Evolutionary conservation across 108 stramenopile genomes (phyloP).

Genomic region (Skeletonema grethae): DNA sequence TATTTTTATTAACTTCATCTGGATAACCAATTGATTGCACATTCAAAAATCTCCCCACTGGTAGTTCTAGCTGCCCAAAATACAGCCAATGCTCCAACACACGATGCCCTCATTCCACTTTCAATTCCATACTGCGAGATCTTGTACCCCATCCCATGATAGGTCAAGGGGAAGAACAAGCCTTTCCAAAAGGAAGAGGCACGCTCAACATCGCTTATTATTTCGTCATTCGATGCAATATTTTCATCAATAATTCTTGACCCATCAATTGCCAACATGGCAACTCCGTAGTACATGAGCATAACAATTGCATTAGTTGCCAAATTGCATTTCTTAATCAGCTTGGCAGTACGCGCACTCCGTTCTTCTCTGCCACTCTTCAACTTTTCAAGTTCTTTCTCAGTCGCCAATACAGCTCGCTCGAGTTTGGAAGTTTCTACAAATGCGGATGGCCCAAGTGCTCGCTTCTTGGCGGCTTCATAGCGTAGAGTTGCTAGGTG

Average conservation of each 20-base stretch:
- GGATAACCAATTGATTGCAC: constrained; percentile 24
- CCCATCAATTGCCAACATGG: constrained; percentile 66
- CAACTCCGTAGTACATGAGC: constrained; percentile 68
- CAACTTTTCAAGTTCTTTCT: constrained; percentile 57
- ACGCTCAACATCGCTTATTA: constrained; percentile 28
- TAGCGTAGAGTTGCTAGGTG: constrained; percentile 53
- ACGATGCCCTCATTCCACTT: constrained; percentile 41
- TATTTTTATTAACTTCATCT: background rate
- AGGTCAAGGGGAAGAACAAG: constrained; percentile 71
- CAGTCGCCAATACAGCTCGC: constrained; percentile 65
- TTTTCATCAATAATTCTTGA: constrained; percentile 30
- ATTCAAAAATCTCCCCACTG: constrained; percentile 63
- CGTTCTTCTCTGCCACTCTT: constrained; percentile 38
- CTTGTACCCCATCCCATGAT: constrained; percentile 66
- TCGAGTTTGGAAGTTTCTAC: constrained; percentile 85
- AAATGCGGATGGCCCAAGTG: constrained; percentile 74
- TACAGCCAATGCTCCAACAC: constrained; percentile 72
- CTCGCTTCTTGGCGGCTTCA: constrained; percentile 59
- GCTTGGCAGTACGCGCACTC: constrained; percentile 41
- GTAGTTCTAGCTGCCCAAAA: constrained; percentile 76
- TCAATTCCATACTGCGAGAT: constrained; percentile 66
- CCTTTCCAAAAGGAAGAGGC: constrained; percentile 56
- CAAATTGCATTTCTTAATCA: constrained; percentile 44
- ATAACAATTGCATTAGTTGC: constrained; percentile 47
- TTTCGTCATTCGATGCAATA: constrained; percentile 31